These are phyloP conservation scores for Colletotrichum theobromicola DNA, from an alignment of 2,329 filamentous ascomycete genomes.

Conservation along the genomic window DNA sequence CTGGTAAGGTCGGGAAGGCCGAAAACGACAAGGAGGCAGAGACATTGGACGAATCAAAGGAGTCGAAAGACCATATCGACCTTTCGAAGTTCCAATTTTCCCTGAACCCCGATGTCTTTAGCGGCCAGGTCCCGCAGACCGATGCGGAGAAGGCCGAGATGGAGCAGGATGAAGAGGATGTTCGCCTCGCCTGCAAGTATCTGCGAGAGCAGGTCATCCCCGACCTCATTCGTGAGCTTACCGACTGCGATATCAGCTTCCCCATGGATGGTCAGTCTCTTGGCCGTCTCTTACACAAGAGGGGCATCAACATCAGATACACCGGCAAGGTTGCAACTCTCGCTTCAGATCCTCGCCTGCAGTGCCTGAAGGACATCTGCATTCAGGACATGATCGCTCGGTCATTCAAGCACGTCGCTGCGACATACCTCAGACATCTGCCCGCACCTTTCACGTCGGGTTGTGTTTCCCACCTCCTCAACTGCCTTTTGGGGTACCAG, in stretches of 20 bases:
- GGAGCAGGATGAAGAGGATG: slow-evolving; percentile 84
- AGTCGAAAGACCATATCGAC: slow-evolving; percentile 73
- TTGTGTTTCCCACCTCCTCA: slow-evolving; percentile 86
- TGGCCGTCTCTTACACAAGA: slow-evolving; percentile 88
- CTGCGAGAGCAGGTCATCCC: slow-evolving; percentile 81
- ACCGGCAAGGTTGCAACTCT: slow-evolving; percentile 82
- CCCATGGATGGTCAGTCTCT: slow-evolving; percentile 98
- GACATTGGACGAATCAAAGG: neutral
- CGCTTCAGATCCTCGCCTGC: slow-evolving; percentile 73
- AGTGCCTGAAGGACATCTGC: slow-evolving; percentile 78
- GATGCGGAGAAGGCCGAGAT: slow-evolving; percentile 87
- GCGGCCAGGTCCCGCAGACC: slow-evolving; percentile 87
- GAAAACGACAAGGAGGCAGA: slow-evolving; percentile 33
- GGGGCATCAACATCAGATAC: slow-evolving; percentile 96
- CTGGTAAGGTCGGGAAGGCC: neutral
- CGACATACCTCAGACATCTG: slow-evolving; percentile 78
- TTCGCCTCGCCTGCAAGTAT: slow-evolving; percentile 82
- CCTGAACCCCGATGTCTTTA: slow-evolving; percentile 95
- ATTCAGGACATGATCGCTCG: slow-evolving; percentile 94
- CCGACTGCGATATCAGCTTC: slow-evolving; percentile 93
- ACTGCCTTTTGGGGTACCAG: slow-evolving; percentile 83
- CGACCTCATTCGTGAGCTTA: slow-evolving; percentile 84
- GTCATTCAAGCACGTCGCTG: slow-evolving; percentile 91
- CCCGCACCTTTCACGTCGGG: slow-evolving; percentile 81
- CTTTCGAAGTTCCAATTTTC: slow-evolving; percentile 86